Evolutionary conservation across 2,329 filamentous ascomycete genomes (phyloP).

Genomic region (Alternaria postmessia): DNA sequence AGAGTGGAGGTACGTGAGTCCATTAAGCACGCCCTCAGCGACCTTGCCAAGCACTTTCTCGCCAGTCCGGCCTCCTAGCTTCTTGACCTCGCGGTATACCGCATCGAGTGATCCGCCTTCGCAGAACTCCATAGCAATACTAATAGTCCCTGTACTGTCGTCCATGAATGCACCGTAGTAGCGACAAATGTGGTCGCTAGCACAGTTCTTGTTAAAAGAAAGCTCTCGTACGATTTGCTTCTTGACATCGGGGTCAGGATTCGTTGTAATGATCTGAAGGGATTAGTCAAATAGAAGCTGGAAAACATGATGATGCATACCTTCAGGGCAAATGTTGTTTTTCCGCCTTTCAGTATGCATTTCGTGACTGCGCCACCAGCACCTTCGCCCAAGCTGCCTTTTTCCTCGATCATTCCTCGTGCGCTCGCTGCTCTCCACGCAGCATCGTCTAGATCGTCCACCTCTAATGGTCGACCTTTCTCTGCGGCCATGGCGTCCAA

Average conservation of each 20-base stretch:
- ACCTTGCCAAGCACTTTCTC: conserved; percentile 98
- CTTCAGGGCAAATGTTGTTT: conserved; percentile 96
- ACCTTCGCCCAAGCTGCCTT: conserved; percentile 91
- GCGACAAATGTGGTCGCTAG: conserved; percentile 92
- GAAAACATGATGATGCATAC: conserved; percentile 56
- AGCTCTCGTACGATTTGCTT: conserved; percentile 97
- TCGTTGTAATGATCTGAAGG: conserved; percentile 86
- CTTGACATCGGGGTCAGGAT: conserved; percentile 96
- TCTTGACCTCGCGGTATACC: conserved; percentile 97
- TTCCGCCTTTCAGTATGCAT: conserved; percentile 87
- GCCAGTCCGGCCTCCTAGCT: conserved; percentile 89
- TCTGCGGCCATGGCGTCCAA: conserved; percentile 84
- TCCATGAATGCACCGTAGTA: conserved; percentile 99
- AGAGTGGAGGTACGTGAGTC: conserved; percentile 91
- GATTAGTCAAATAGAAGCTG: conserved; percentile 18
- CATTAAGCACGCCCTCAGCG: conserved; percentile 91
- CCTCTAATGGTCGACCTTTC: conserved; percentile 83
- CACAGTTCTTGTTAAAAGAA: conserved; percentile 97
- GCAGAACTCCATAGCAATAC: conserved; percentile 99
- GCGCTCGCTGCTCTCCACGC: conserved; percentile 93
- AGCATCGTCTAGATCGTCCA: conserved; percentile 93
- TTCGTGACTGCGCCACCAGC: conserved; percentile 94
- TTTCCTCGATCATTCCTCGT: conserved; percentile 85
- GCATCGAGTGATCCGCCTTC: conserved; percentile 95
- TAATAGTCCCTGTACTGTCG: conserved; percentile 93